Conservation (phyloP, 2,329 filamentous ascomycete genomes). For the Lachnellula willkommii region DNA sequence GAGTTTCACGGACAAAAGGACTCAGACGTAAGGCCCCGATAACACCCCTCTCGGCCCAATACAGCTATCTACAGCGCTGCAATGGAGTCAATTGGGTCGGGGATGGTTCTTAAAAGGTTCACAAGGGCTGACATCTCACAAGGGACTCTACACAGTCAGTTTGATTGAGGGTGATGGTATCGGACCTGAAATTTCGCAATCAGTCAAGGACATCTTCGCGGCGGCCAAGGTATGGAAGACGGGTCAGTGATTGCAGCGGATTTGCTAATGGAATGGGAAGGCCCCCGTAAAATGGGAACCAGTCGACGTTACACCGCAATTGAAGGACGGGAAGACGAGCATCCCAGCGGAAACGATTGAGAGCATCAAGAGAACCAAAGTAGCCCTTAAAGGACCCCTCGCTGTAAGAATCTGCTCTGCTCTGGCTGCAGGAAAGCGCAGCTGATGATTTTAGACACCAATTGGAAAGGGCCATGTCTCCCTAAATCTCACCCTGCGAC, state of each 20-base stretch:
- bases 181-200: conserved; percentile 94
- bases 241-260: conserved; percentile 2
- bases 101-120: not conserved
- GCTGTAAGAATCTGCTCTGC: conserved; percentile 56
- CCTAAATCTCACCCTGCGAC: conserved; percentile 94
- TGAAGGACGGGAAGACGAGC: conserved; percentile 92
- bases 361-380: conserved; percentile 91
- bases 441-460: conserved; percentile 58
- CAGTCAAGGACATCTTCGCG: conserved; percentile 97
- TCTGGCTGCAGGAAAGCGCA: conserved; percentile 14
- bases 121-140: conserved; percentile 20
- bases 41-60: conserved; percentile 32
- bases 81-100: conserved; percentile 23
- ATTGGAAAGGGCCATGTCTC: conserved; percentile 99
- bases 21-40: conserved; percentile 62
- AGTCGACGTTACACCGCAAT: conserved; percentile 86
- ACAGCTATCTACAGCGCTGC: conserved; percentile 10
- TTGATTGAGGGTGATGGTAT: conserved; percentile 99
- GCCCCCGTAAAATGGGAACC: conserved; percentile 94
- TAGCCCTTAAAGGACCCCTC: conserved; percentile 95
- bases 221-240: conserved; percentile 70
- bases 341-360: conserved; percentile 91
- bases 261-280: conserved; percentile 41
- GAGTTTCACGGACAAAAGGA: conserved; percentile 92
- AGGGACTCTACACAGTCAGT: conserved; percentile 94